phyloP scores from a whole-genome alignment of 169 alveolate genomes.

The Ichthyophthirius multifiliis region DNA sequence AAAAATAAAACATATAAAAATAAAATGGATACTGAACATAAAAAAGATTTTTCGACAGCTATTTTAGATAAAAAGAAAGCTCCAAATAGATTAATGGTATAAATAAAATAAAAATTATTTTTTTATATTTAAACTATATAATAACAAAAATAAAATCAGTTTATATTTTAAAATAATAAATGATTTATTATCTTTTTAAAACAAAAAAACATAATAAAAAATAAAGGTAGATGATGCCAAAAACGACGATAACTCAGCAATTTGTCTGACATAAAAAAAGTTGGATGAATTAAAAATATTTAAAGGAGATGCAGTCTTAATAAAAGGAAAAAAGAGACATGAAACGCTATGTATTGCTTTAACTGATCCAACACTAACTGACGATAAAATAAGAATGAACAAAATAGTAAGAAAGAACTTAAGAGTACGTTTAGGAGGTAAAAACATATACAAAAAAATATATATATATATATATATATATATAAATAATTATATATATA shows the following conservation, averaged over 20 bases:
- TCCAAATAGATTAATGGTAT: slow-evolving; percentile 90
- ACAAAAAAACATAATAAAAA: background rate
- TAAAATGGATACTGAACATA: background rate
- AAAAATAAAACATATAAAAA: background rate
- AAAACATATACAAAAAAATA: background rate
- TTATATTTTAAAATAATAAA: background rate
- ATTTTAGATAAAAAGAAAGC: slow-evolving; percentile 86
- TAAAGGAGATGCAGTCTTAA: slow-evolving; percentile 98
- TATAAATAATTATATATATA: background rate
- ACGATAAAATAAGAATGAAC: slow-evolving; percentile 96
- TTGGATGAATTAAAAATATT: slow-evolving; percentile 96
- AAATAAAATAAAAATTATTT: background rate
- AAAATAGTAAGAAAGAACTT: slow-evolving; percentile 97
- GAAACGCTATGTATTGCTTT: slow-evolving; percentile 98
- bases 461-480: background rate
- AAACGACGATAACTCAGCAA: slow-evolving; percentile 99
- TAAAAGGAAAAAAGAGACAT: slow-evolving; percentile 98
- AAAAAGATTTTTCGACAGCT: slow-evolving; percentile 78
- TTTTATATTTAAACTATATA: background rate
- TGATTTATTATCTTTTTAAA: background rate
- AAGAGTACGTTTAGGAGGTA: slow-evolving; percentile 95
- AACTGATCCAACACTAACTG: slow-evolving; percentile 96
- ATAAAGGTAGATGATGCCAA: slow-evolving; percentile 93
- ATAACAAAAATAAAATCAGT: background rate
- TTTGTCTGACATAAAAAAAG: slow-evolving; percentile 93